phyloP scores from a whole-genome alignment of 2,329 filamentous ascomycete species.

The Penicillium italicum region DNA sequence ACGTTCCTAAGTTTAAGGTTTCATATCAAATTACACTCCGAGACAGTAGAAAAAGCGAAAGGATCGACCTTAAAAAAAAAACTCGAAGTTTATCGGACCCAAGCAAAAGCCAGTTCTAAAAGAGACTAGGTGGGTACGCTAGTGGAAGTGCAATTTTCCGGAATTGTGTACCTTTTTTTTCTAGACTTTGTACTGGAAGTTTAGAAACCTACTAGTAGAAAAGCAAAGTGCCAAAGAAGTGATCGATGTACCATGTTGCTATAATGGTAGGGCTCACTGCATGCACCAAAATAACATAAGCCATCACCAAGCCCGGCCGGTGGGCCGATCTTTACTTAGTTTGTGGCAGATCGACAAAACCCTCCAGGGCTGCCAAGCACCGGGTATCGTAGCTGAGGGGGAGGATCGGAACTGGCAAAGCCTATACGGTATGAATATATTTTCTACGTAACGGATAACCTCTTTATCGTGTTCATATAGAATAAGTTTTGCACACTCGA shows the following conservation, averaged over 20 bases:
- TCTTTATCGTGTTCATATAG: no score
- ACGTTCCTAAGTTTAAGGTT: not conserved
- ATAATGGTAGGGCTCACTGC: slow-evolving; percentile 2
- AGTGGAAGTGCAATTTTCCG: not conserved
- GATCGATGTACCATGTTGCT: not conserved
- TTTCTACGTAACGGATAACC: not conserved
- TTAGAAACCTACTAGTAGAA: not conserved
- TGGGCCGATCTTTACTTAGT: slow-evolving; percentile 20
- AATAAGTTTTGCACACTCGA: not conserved
- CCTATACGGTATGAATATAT: not conserved
- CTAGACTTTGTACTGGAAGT: not conserved
- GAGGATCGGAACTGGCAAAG: not conserved
- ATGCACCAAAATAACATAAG: slow-evolving; percentile 14
- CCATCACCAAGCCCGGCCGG: slow-evolving; percentile 10
- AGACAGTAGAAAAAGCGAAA: not conserved
- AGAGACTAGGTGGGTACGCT: slow-evolving; percentile 8
- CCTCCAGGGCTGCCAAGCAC: slow-evolving; percentile 17
- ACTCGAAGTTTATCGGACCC: slow-evolving; percentile 16
- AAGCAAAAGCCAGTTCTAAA: slow-evolving; percentile 9
- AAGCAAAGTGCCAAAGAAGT: not conserved
- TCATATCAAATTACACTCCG: not conserved
- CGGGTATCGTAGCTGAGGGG: slow-evolving; percentile 14
- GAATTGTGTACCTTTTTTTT: not conserved
- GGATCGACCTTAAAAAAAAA: slow-evolving; percentile 2
- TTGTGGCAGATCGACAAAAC: slow-evolving; percentile 23